These are phyloP conservation scores for Aspergillus cejpii DNA, from an alignment of 2,329 filamentous ascomycete species.

Conservation along the genomic window DNA sequence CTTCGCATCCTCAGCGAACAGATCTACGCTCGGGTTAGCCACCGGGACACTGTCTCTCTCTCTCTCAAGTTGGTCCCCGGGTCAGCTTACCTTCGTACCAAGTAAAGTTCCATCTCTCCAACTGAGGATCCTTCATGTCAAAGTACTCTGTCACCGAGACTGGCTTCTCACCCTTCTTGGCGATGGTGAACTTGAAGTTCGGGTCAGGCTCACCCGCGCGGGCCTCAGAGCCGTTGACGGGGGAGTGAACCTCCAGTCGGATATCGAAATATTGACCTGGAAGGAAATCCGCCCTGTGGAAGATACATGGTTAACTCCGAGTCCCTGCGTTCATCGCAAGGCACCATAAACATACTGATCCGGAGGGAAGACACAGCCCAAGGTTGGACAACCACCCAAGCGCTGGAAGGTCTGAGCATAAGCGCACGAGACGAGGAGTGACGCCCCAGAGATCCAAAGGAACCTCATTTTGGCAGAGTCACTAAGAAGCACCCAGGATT, in stretches of 20 bases:
- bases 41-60: not conserved
- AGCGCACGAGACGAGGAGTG: slow-evolving; percentile 22
- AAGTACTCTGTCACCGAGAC: slow-evolving; percentile 61
- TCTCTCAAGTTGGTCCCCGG: too few species aligned
- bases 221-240: slow-evolving; percentile 74
- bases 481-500: not conserved
- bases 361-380: slow-evolving; percentile 54
- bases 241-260: slow-evolving; percentile 73
- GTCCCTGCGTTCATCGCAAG: not conserved
- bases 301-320: not conserved
- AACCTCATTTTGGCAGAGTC: slow-evolving; percentile 20
- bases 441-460: slow-evolving; percentile 17
- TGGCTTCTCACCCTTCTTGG: slow-evolving; percentile 53
- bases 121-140: slow-evolving; percentile 58
- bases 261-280: slow-evolving; percentile 80
- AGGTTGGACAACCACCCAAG: slow-evolving; percentile 49
- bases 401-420: slow-evolving; percentile 51
- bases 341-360: slow-evolving; percentile 44
- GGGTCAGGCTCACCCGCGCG: slow-evolving; percentile 61
- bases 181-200: slow-evolving; percentile 68
- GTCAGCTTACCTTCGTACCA: slow-evolving; percentile 62
- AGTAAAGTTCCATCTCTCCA: slow-evolving; percentile 77
- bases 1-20: slow-evolving; percentile 66
- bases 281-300: slow-evolving; percentile 63
- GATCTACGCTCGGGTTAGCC: slow-evolving; percentile 42